Conservation (phyloP, 106 monocot genomes). For the Platanthera zijinensis region DNA sequence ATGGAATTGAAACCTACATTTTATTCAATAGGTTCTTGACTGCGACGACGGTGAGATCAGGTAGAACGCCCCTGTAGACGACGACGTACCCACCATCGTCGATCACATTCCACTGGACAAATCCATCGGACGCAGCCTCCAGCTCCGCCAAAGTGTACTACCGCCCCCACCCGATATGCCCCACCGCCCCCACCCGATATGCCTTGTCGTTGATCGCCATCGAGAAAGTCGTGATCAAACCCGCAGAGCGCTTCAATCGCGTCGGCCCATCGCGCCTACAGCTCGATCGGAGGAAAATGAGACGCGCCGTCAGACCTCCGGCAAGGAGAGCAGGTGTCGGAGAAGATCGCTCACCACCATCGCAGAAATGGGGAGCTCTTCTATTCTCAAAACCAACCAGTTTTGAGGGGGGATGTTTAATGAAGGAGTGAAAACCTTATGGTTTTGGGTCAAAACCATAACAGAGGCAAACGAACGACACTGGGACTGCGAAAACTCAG, state of each 20-base stretch:
- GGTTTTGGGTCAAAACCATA: too few species aligned
- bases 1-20: conserved; percentile 44
- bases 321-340: conserved; percentile 23
- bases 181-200: conserved; percentile 22
- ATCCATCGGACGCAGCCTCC: conserved; percentile 52
- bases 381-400: too few species aligned
- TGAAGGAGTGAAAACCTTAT: too few species aligned
- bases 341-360: too few species aligned
- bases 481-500: too few species aligned
- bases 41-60: conserved; percentile 59
- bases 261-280: neutral
- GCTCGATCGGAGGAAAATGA: conserved; percentile 12
- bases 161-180: conserved; percentile 60
- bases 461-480: too few species aligned
- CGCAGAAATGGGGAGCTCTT: too few species aligned
- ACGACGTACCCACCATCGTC: conserved; percentile 83
- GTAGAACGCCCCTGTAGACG: conserved; percentile 65
- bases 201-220: neutral
- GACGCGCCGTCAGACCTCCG: neutral
- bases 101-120: conserved; percentile 50
- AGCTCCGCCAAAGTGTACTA: conserved; percentile 69
- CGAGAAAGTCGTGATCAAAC: neutral
- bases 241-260: conserved; percentile 14
- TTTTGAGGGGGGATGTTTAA: too few species aligned
- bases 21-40: conserved; percentile 80